These are phyloP conservation scores for Verticillium albo-atrum DNA, from an alignment of 2,329 filamentous ascomycete genomes.

Conservation along the genomic window DNA sequence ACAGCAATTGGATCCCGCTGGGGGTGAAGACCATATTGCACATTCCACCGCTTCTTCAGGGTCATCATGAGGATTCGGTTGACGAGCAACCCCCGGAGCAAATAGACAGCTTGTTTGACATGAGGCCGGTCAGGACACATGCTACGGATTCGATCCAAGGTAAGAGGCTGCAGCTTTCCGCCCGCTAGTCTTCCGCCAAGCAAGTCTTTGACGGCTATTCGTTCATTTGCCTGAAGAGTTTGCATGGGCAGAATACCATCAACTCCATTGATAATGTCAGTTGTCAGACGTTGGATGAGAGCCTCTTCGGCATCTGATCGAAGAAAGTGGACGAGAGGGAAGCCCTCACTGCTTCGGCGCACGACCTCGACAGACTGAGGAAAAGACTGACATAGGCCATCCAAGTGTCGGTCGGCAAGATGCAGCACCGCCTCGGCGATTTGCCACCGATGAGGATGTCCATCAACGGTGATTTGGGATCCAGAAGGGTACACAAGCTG, in stretches of 20 bases:
- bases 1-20: conserved; percentile 57
- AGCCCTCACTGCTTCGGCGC: conserved; percentile 28
- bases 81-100: conserved; percentile 60
- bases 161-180: conserved; percentile 13
- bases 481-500: conserved; percentile 57
- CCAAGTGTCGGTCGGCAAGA: conserved; percentile 32
- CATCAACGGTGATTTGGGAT: conserved; percentile 41
- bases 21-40: conserved; percentile 58
- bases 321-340: conserved; percentile 55
- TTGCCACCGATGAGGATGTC: conserved; percentile 48
- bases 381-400: conserved; percentile 29
- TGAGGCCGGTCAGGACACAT: conserved; percentile 26
- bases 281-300: conserved; percentile 32
- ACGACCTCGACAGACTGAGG: conserved; percentile 43
- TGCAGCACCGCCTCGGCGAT: conserved; percentile 34
- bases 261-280: conserved; percentile 33
- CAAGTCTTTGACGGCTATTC: conserved; percentile 18
- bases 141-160: conserved; percentile 16
- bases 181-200: conserved; percentile 14
- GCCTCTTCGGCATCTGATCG: conserved; percentile 39
- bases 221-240: conserved; percentile 21
- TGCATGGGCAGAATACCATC: conserved; percentile 24
- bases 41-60: conserved; percentile 61
- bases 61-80: conserved; percentile 55
- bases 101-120: conserved; percentile 34